Evolutionary conservation across 78 protist species (phyloP), one percentile per base, ranked within the genome.

Genomic region (Anaeramoeba flamelloides): DNA sequence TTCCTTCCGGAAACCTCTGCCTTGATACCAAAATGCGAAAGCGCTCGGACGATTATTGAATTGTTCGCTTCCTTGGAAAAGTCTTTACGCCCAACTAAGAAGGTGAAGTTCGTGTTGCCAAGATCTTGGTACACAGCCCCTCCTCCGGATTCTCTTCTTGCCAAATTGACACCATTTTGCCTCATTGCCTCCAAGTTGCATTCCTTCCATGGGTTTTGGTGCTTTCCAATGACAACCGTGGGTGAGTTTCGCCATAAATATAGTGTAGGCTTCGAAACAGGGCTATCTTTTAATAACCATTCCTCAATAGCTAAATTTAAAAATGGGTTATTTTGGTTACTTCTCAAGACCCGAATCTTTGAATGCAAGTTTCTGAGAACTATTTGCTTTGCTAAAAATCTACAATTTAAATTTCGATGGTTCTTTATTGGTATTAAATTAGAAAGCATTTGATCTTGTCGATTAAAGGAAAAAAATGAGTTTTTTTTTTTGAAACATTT

Each of bases 301-400:
- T 87, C 89, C 30, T 89, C 92, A 26, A 86, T 87, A n/a, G 92
- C 92, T 22, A 89, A 80, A 75, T 89, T 89, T 82, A 86, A 87
- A 39, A 85, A 82, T 79, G 81, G 74, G 17, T 33, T 76, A 39
- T 76, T 65, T 31, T 65, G 30, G 74, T 30, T 65, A 65, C n/a
- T n/a, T n/a, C n/a, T n/a, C n/a, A n/a, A n/a, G n/a, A n/a, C n/a
- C n/a, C n/a, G n/a, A n/a, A n/a, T n/a, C n/a, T n/a, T n/a, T n/a
- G n/a, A n/a, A n/a, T n/a, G n/a, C n/a, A n/a, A n/a, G n/a, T n/a
- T n/a, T n/a, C n/a, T n/a, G n/a, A n/a, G n/a, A n/a, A n/a, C n/a
- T n/a, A n/a, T n/a, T n/a, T n/a, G n/a, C n/a, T n/a, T n/a, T n/a
- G n/a, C n/a, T n/a, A n/a, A n/a, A n/a, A n/a, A n/a, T n/a, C n/a